Conservation (phyloP, 202 grass and related monocot genomes). For the Sporobolus alterniflorus region DNA sequence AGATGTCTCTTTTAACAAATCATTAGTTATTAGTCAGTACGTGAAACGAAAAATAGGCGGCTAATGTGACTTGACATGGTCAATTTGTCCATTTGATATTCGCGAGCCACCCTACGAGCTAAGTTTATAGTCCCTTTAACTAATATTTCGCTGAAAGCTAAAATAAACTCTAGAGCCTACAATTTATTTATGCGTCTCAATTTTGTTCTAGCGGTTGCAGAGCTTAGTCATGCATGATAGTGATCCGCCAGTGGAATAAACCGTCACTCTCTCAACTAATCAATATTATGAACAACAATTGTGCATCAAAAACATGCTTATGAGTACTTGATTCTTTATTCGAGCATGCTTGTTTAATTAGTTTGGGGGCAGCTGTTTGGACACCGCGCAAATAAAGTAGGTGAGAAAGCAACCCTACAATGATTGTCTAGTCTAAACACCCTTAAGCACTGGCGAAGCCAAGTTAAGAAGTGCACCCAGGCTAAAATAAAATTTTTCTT, state of each 20-base stretch:
- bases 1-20: not conserved
- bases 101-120: not conserved
- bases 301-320: conserved; percentile 39
- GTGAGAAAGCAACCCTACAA: conserved; percentile 10
- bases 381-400: not conserved
- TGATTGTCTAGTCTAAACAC: not conserved
- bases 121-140: not conserved
- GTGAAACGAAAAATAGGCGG: not conserved
- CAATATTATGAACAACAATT: not conserved
- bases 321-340: conserved; percentile 14
- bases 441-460: too few relatives aligned
- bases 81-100: conserved; percentile 40
- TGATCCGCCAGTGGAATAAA: not conserved
- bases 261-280: not conserved
- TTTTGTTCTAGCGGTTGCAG: not conserved
- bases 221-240: conserved; percentile 7
- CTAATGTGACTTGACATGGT: conserved; percentile 39
- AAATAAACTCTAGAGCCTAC: not conserved
- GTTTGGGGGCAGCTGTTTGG: not conserved
- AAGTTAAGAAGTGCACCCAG: too few relatives aligned
- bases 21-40: not conserved
- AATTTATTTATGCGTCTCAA: not conserved
- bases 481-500: too few relatives aligned
- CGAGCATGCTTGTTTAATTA: not conserved
- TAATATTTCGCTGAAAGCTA: not conserved